Percentiles rank a stretch among this genome's conserved stretches.
phyloP scores from a whole-genome alignment of 2,329 filamentous ascomycete genomes.

The Boeremia exigua region DNA sequence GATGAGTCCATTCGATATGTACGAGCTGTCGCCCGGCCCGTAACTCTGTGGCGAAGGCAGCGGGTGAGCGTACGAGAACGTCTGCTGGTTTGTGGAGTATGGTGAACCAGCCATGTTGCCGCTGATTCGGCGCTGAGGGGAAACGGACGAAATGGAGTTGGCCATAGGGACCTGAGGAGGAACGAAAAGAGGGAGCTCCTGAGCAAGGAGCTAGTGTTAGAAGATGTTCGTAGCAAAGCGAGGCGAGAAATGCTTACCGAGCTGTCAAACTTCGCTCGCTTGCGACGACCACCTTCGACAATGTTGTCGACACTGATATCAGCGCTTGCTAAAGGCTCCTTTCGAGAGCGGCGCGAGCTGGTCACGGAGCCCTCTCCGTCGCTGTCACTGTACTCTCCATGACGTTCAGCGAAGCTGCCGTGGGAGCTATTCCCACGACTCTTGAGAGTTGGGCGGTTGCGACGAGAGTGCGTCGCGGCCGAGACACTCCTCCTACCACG shows the following conservation, averaged over 20 bases:
- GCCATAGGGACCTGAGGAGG: conserved; percentile 80
- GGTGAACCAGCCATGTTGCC: conserved; percentile 74
- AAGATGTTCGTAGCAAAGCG: conserved; percentile 21
- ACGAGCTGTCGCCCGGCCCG: conserved; percentile 46
- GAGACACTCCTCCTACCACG: conserved; percentile 80
- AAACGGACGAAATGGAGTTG: conserved; percentile 97
- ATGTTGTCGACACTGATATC: conserved; percentile 99
- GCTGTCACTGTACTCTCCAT: conserved; percentile 82
- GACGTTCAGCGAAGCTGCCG: conserved; percentile 64
- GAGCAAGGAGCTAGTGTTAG: conserved; percentile 35
- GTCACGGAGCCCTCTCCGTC: conserved; percentile 77
- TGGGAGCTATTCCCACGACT: conserved; percentile 68
- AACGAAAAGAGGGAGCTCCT: conserved; percentile 96
- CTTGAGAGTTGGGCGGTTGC: conserved; percentile 71
- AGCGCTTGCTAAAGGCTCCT: conserved; percentile 86
- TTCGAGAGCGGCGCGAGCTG: conserved; percentile 75
- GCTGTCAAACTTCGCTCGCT: conserved; percentile 93
- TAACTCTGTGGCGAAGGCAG: conserved; percentile 87
- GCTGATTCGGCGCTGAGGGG: conserved; percentile 82
- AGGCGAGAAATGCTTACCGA: conserved; percentile 72
- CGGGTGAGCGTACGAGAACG: conserved; percentile 77
- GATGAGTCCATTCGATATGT: conserved; percentile 42
- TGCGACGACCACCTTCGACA: conserved; percentile 92
- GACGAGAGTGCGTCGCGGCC: conserved; percentile 65
- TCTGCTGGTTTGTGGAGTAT: conserved; percentile 78